These are phyloP conservation scores for Botryosphaeria agaves DNA, from an alignment of 2,329 filamentous ascomycete species.

Conservation along the genomic window DNA sequence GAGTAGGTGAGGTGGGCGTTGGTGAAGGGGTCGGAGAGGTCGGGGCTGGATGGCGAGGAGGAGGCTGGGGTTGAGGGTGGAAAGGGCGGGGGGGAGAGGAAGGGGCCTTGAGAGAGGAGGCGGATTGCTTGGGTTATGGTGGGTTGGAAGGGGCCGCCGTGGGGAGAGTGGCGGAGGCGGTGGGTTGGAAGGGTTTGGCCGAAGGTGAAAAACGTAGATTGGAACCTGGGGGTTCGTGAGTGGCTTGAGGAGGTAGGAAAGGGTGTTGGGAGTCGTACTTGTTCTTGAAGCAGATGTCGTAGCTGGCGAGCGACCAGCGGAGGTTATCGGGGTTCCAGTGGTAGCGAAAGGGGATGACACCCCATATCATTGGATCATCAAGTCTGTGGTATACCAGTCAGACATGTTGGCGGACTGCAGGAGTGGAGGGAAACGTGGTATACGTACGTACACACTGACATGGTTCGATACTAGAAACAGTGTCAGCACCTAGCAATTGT, in stretches of 20 bases:
- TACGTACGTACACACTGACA: conserved; percentile 61
- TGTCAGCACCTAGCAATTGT: conserved; percentile 2
- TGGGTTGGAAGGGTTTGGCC: conserved; percentile 88
- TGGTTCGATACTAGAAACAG: conserved; percentile 58
- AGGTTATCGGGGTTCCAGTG: conserved; percentile 55
- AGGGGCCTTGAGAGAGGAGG: conserved; percentile 49
- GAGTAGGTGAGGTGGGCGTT: conserved; percentile 38
- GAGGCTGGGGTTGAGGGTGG: conserved; percentile 1
- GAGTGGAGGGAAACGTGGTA: conserved; percentile 2
- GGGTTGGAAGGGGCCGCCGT: conserved; percentile 79
- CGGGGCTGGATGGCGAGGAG: conserved; percentile 12
- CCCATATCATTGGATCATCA: conserved; percentile 92
- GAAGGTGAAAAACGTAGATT: conserved; percentile 66
- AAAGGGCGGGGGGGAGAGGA: conserved; percentile 12
- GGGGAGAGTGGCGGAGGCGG: conserved; percentile 55
- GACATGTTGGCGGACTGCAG: neutral
- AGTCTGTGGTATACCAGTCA: conserved; percentile 36
- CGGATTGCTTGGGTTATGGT: conserved; percentile 75
- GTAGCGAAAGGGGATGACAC: conserved; percentile 61
- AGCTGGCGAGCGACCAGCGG: conserved; percentile 79
- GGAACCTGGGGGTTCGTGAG: conserved; percentile 30
- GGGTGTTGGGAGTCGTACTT: conserved; percentile 33
- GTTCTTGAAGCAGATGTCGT: conserved; percentile 89
- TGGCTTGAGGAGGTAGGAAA: conserved; percentile 1
- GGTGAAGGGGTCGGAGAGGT: conserved; percentile 45